Evolutionary conservation across 192 early-diverging fungal species (phyloP).

Genomic region (Kickxella alabastrina): DNA sequence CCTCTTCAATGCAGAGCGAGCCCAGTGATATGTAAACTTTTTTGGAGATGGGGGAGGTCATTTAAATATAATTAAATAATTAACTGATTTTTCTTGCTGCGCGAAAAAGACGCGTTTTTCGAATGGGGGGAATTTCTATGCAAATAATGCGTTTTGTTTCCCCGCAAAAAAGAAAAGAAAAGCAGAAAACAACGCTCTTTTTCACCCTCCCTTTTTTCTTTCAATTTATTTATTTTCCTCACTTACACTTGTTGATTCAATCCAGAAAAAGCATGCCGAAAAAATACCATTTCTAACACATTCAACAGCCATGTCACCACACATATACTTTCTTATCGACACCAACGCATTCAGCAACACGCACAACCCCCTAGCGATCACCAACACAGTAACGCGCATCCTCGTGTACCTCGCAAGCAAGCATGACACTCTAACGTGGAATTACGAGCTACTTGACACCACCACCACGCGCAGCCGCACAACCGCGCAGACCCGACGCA

Average conservation of each 20-base stretch:
- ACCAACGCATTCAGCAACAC: slow-evolving; percentile 10
- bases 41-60: too few species aligned
- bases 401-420: slow-evolving; percentile 27
- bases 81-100: neutral
- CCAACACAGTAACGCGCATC: slow-evolving; percentile 24
- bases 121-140: too few species aligned
- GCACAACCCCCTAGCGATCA: neutral
- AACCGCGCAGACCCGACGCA: slow-evolving; percentile 15
- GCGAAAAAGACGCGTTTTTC: neutral
- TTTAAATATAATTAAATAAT: too few species aligned
- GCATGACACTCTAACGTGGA: slow-evolving; percentile 39
- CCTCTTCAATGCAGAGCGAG: too few species aligned
- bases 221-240: too few species aligned
- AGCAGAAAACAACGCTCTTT: too few species aligned
- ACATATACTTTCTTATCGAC: slow-evolving; percentile 51
- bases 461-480: slow-evolving; percentile 8
- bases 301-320: slow-evolving; percentile 17
- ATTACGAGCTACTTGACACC: slow-evolving; percentile 39
- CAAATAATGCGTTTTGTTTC: too few species aligned
- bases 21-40: neutral
- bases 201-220: too few species aligned
- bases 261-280: neutral
- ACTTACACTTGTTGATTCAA: too few species aligned
- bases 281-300: neutral
- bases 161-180: too few species aligned